These are phyloP conservation scores for Corymbia maculata DNA, from an alignment of 345 rosid species.

Conservation along the genomic window DNA sequence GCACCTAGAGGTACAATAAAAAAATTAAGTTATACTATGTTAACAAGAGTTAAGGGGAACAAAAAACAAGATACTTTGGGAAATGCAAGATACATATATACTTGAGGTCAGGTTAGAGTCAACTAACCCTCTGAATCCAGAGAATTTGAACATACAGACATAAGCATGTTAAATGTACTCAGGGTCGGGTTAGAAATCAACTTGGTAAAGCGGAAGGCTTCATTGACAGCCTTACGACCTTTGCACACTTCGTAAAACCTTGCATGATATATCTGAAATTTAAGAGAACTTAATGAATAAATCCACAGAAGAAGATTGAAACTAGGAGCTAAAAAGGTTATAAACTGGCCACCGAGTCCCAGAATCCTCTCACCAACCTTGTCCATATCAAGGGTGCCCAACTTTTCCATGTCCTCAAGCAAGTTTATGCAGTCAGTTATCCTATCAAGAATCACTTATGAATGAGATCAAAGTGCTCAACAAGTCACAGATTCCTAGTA, in stretches of 20 bases:
- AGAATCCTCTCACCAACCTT: slow-evolving; percentile 35
- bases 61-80: background rate
- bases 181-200: slow-evolving; percentile 73
- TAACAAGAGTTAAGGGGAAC: background rate
- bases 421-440: slow-evolving; percentile 56
- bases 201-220: slow-evolving; percentile 83
- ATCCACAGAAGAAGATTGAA: background rate
- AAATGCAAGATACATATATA: background rate
- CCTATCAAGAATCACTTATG: slow-evolving; percentile 26
- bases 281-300: background rate
- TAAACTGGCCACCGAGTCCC: background rate
- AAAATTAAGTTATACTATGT: background rate
- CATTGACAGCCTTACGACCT: slow-evolving; percentile 52
- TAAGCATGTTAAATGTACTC: slow-evolving; percentile 95
- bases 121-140: slow-evolving; percentile 66
- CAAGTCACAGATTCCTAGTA: background rate
- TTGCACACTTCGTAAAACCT: slow-evolving; percentile 75
- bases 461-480: slow-evolving; percentile 3
- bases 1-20: slow-evolving; percentile 43
- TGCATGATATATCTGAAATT: slow-evolving; percentile 69
- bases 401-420: slow-evolving; percentile 69
- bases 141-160: slow-evolving; percentile 78
- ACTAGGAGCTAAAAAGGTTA: background rate
- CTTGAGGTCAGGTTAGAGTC: background rate
- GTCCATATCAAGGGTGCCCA: slow-evolving; percentile 60